These are phyloP conservation scores for Monilinia fructicola DNA, from an alignment of 2,329 filamentous ascomycete genomes.

Conservation along the genomic window DNA sequence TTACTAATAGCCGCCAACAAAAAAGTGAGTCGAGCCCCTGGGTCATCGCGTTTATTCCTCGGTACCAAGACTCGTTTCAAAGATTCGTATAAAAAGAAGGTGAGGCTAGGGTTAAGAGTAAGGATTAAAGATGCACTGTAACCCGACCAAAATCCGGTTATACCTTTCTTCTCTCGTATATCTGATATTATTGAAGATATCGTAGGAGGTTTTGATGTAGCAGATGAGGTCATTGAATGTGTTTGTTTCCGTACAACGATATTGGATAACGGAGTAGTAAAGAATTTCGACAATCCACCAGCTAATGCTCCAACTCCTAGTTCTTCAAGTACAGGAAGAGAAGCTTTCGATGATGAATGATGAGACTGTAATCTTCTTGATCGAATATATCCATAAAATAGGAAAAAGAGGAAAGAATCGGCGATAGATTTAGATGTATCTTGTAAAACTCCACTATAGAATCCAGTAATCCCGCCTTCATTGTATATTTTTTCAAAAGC, in stretches of 20 bases:
- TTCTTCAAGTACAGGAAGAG: constrained; percentile 66
- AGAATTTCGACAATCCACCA: constrained; percentile 70
- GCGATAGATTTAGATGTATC: constrained; percentile 67
- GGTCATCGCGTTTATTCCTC: constrained; percentile 51
- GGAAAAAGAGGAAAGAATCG: constrained; percentile 84
- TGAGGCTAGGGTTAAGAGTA: constrained; percentile 82
- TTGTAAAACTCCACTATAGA: constrained; percentile 65
- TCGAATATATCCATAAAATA: constrained; percentile 65
- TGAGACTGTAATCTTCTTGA: constrained; percentile 44
- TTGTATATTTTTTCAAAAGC: constrained; percentile 69
- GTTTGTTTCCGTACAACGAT: constrained; percentile 82
- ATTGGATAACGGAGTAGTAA: constrained; percentile 79
- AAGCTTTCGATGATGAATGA: constrained; percentile 40
- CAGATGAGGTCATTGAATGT: constrained; percentile 51
- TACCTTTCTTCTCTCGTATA: constrained; percentile 68
- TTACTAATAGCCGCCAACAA: constrained; percentile 76
- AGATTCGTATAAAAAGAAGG: constrained; percentile 77
- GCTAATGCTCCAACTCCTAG: constrained; percentile 71
- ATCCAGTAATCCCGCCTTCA: constrained; percentile 62
- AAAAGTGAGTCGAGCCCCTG: constrained; percentile 57
- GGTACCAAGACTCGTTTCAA: constrained; percentile 62
- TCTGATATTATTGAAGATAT: constrained; percentile 59
- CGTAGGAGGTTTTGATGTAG: constrained; percentile 35
- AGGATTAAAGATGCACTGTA: constrained; percentile 79
- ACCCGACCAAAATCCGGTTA: constrained; percentile 80